phyloP scores from a whole-genome alignment of 345 rosid genomes.

The Arabis hirsuta region DNA sequence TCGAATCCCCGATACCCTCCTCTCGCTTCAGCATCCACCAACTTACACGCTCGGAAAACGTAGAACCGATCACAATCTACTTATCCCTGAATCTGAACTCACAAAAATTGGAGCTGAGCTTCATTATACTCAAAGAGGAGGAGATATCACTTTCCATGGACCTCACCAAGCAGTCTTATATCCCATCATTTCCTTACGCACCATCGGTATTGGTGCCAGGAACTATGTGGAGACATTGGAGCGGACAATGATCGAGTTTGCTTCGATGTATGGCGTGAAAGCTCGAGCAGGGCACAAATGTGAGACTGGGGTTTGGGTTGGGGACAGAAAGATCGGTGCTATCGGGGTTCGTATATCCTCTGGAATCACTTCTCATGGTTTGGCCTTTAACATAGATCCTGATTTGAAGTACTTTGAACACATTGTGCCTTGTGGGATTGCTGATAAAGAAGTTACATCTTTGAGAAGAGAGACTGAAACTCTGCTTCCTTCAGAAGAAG shows the following conservation, averaged over 20 bases:
- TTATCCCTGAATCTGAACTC: constrained; percentile 68
- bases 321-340: constrained; percentile 87
- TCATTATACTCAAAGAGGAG: constrained; percentile 92
- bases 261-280: constrained; percentile 68
- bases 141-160: constrained; percentile 89
- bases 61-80: constrained; percentile 74
- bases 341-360: constrained; percentile 78
- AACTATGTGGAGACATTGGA: constrained; percentile 81
- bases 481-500: constrained; percentile 69
- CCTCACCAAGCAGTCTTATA: constrained; percentile 83
- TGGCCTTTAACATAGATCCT: constrained; percentile 84
- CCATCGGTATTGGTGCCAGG: constrained; percentile 73
- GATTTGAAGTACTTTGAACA: constrained; percentile 84
- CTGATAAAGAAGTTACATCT: constrained; percentile 80
- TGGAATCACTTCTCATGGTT: constrained; percentile 85
- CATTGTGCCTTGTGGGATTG: constrained; percentile 93
- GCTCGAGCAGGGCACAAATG: constrained; percentile 68
- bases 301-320: constrained; percentile 95
- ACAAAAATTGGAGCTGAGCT: constrained; percentile 75
- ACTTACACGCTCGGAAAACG: constrained; percentile 85
- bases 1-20: constrained; percentile 62
- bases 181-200: constrained; percentile 78
- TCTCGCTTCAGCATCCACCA: constrained; percentile 87
- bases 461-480: constrained; percentile 69
- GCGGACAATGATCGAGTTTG: constrained; percentile 71